These are phyloP conservation scores for Neurospora sp. DNA, from an alignment of 2,329 filamentous ascomycete genomes.

Conservation along the genomic window DNA sequence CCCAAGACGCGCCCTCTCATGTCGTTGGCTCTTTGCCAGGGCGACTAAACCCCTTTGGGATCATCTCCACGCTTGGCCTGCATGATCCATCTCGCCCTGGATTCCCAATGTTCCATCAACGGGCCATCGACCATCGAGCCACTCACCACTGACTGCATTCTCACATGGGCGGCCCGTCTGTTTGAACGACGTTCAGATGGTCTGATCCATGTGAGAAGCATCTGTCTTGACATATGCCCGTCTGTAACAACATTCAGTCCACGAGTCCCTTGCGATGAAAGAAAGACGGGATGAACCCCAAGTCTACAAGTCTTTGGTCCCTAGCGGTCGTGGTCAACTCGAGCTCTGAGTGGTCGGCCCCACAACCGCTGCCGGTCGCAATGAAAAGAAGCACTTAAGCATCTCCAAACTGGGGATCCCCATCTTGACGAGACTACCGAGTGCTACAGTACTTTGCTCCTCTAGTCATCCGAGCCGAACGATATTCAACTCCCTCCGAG, in stretches of 20 bases:
- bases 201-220: background rate
- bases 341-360: background rate
- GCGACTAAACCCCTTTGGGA: constrained; percentile 1
- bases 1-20: background rate
- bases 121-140: background rate
- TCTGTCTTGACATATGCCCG: background rate
- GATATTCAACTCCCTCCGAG: background rate
- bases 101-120: background rate
- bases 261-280: background rate
- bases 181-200: too few relatives aligned
- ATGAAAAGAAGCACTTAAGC: background rate
- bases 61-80: constrained; percentile 1
- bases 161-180: too few relatives aligned
- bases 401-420: background rate
- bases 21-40: background rate
- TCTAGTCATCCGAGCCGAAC: background rate
- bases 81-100: background rate
- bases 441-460: background rate
- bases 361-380: background rate
- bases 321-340: background rate
- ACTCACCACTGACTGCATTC: background rate
- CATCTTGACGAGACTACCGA: background rate
- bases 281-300: background rate
- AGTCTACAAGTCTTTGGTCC: background rate
- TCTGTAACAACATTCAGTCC: background rate